Evolutionary conservation across 495 filamentous ascomycete genomes (phyloP), one percentile per base, ranked within the genome.

Genomic region (Aspergillus sparsus): DNA sequence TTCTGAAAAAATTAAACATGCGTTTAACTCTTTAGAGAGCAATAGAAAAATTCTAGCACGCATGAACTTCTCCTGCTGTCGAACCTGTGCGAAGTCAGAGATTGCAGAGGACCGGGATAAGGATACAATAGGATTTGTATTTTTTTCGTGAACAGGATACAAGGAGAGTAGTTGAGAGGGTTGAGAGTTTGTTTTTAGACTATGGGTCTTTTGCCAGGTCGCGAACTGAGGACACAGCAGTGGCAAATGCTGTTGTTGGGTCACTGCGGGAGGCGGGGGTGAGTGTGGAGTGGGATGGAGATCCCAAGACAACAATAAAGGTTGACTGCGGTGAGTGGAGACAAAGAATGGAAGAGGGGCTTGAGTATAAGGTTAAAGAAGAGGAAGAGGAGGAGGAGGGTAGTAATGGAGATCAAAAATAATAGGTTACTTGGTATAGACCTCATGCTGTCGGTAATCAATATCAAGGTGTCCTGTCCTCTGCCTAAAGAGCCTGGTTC

Each of bases 171-270:
- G 49, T 16, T 33, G 13, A 13, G 31, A 13, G 33, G 0, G 11
- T 27, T 6, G 49, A 16, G 11, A 31, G 3, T 5, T 6, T 52
- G 21, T 11, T n/a, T 35, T 16, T 52, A 11, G 21, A 9, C 13
- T 52, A 34, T 52, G 49, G 49, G 21, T 52, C 49, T 27, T 52
- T 52, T 35, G 36, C 49, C 11, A 52, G 15, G 21, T 52, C 49
- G 27, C 11, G 36, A 6, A 35, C 2, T 2, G 36, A 35, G 31
- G 36, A 52, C 36, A 7, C 11, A 10, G 5, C 8, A 10, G 31
- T 52, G 7, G 49, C 27, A 11, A 32, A 52, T 4, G 27, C 15
- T 6, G 36, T 52, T 35, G 49, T 52, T 13, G 6, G 49, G 49
- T 52, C 49, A 0, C 36, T 52, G 52, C 6, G 37, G 49, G 65